Conservation (phyloP, 495 filamentous ascomycete genomes). For the Sabuloglossum arenarium region DNA sequence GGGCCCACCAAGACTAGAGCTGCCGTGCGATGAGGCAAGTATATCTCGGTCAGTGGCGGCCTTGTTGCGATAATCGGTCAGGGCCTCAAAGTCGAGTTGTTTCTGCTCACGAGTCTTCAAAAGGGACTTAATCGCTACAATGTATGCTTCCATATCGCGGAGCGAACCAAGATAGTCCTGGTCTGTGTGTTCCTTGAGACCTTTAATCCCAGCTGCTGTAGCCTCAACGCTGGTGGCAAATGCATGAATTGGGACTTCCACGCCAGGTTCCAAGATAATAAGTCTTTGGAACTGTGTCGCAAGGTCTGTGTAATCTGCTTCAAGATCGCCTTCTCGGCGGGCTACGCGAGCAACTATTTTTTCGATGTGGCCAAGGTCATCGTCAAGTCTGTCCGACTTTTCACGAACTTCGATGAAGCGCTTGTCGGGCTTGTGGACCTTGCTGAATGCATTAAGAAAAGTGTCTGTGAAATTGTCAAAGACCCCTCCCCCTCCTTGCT, state of each 20-base stretch:
- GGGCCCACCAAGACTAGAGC: conserved; percentile 36
- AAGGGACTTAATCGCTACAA: conserved; percentile 57
- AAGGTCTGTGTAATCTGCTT: conserved; percentile 73
- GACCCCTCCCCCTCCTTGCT: conserved; percentile 39
- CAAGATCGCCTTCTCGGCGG: conserved; percentile 71
- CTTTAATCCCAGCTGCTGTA: conserved; percentile 49
- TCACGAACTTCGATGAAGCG: conserved; percentile 89
- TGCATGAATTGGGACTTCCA: conserved; percentile 55
- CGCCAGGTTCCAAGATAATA: conserved; percentile 69
- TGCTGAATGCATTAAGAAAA: conserved; percentile 94
- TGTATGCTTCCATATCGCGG: conserved; percentile 87
- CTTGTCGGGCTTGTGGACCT: conserved; percentile 84
- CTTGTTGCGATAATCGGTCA: conserved; percentile 88
- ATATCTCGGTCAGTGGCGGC: conserved; percentile 72
- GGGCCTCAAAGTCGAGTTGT: conserved; percentile 88
- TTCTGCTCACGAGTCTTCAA: conserved; percentile 93
- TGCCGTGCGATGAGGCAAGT: conserved; percentile 44
- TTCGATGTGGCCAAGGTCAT: conserved; percentile 80
- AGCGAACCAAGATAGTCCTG: conserved; percentile 84
- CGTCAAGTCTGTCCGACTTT: conserved; percentile 84
- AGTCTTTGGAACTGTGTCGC: conserved; percentile 88
- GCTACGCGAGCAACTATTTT: conserved; percentile 82
- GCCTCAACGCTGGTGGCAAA: conserved; percentile 78
- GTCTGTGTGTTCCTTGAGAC: conserved; percentile 77
- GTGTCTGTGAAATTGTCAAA: conserved; percentile 88